phyloP scores from a whole-genome alignment of 495 filamentous ascomycete species.

The Durotheca rogersii region DNA sequence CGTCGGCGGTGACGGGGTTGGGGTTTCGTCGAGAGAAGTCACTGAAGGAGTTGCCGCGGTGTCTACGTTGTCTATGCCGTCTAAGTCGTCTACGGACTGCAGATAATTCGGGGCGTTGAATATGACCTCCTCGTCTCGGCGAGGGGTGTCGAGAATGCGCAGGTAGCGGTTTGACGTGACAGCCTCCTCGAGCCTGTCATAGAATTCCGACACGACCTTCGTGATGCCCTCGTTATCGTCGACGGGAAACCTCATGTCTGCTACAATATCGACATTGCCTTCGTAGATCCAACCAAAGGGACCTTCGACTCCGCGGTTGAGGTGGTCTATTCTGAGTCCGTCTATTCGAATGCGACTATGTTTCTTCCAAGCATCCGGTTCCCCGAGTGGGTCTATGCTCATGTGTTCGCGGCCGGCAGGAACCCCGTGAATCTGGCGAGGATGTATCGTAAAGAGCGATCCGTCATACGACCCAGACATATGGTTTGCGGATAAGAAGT shows the following conservation, averaged over 20 bases:
- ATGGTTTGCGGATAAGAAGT: conserved; percentile 90
- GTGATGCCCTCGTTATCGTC: conserved; percentile 84
- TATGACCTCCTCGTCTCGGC: conserved; percentile 32
- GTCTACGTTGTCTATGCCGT: conserved; percentile 4
- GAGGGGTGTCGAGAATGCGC: conserved; percentile 44
- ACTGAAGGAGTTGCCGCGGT: conserved; percentile 6
- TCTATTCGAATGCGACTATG: conserved; percentile 88
- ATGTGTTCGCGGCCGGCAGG: conserved; percentile 45
- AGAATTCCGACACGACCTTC: conserved; percentile 91
- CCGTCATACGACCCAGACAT: conserved; percentile 96
- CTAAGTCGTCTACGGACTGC: conserved; percentile 7
- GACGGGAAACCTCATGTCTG: conserved; percentile 88
- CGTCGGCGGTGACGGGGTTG: conserved; percentile 1
- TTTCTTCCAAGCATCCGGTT: conserved; percentile 80
- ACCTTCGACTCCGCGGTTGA: conserved; percentile 90
- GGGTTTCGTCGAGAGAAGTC: conserved; percentile 3
- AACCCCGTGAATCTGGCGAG: conserved; percentile 78
- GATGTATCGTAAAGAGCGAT: conserved; percentile 95
- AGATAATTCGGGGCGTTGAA: conserved; percentile 25
- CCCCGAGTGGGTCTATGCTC: conserved; percentile 50
- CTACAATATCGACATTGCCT: conserved; percentile 93
- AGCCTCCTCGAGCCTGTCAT: conserved; percentile 89
- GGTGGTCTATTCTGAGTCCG: conserved; percentile 89
- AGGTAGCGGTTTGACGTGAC: conserved; percentile 71
- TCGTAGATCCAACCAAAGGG: conserved; percentile 98